These are phyloP conservation scores for Suillus tomentosus DNA, from an alignment of 768 basidiomycete species.

Conservation along the genomic window DNA sequence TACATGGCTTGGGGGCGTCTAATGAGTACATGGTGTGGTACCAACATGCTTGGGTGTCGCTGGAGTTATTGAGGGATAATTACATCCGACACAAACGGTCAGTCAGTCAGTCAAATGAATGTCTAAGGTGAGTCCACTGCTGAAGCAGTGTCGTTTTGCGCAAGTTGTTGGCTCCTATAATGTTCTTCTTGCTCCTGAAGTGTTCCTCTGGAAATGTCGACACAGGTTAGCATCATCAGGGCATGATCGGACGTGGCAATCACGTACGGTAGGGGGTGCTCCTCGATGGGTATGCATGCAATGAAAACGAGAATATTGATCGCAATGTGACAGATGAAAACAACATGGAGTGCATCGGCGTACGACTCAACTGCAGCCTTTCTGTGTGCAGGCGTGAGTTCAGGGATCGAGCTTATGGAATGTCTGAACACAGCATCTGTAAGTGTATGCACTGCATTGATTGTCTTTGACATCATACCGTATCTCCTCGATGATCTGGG, in stretches of 20 bases:
- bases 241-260: constrained; percentile 7
- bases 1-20: background rate
- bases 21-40: background rate
- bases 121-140: constrained; percentile 22
- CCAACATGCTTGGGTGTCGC: constrained; percentile 1
- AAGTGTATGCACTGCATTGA: constrained; percentile 21
- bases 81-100: background rate
- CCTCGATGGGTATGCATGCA: constrained; percentile 74
- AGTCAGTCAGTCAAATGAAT: constrained; percentile 3
- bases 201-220: constrained; percentile 49
- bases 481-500: constrained; percentile 73
- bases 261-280: constrained; percentile 57
- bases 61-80: background rate
- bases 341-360: constrained; percentile 74
- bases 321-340: constrained; percentile 79
- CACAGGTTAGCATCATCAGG: constrained; percentile 17
- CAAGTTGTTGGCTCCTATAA: constrained; percentile 44
- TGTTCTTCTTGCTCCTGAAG: constrained; percentile 63
- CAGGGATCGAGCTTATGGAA: constrained; percentile 70
- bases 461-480: constrained; percentile 40
- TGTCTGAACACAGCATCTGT: constrained; percentile 46
- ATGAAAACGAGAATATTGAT: constrained; percentile 69
- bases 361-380: constrained; percentile 76
- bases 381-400: constrained; percentile 53
- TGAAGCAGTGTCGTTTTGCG: constrained; percentile 19